A percentile compares a stretch with the other conserved stretches of the same genome.
These are phyloP conservation scores for Colletotrichum caudatum DNA, from an alignment of 2,329 filamentous ascomycete genomes.

Conservation along the genomic window DNA sequence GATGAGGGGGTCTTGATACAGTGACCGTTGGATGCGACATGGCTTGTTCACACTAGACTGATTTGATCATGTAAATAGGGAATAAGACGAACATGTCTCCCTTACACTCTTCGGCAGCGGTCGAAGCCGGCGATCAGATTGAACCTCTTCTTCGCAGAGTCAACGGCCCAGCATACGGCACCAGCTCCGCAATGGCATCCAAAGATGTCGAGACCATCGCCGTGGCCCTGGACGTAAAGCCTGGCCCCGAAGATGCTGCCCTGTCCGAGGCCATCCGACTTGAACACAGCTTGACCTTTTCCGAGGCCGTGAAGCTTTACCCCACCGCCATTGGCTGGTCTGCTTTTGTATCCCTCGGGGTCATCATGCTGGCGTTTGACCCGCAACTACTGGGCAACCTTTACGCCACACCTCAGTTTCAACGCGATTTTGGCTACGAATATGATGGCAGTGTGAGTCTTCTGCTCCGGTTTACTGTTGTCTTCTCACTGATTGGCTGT, in stretches of 20 bases:
- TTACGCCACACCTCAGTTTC: conserved; percentile 70
- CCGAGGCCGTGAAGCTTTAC: conserved; percentile 56
- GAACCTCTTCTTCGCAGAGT: conserved; percentile 23
- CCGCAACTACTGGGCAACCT: conserved; percentile 73
- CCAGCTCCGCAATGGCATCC: conserved; percentile 20
- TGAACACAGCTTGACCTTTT: conserved; percentile 55
- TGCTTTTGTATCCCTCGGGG: conserved; percentile 68
- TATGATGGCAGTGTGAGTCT: conserved; percentile 54
- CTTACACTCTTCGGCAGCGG: neutral
- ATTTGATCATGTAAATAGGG: neutral
- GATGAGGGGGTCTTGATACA: conserved; percentile 26
- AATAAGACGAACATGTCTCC: conserved; percentile 29
- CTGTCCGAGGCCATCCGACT: conserved; percentile 53
- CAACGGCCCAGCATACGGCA: neutral
- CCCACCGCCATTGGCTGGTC: conserved; percentile 66
- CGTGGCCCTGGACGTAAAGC: conserved; percentile 13
- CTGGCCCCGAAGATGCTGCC: conserved; percentile 40
- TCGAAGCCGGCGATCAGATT: conserved; percentile 22
- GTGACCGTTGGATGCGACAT: conserved; percentile 2
- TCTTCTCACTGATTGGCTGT: conserved; percentile 3
- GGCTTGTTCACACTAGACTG: neutral
- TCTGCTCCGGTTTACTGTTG: neutral
- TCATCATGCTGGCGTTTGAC: conserved; percentile 74
- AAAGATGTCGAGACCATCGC: conserved; percentile 19
- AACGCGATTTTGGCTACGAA: conserved; percentile 65